Base-by-base conservation (phyloP, 257 asterid species). In the Ilex aquifolium region DNA sequence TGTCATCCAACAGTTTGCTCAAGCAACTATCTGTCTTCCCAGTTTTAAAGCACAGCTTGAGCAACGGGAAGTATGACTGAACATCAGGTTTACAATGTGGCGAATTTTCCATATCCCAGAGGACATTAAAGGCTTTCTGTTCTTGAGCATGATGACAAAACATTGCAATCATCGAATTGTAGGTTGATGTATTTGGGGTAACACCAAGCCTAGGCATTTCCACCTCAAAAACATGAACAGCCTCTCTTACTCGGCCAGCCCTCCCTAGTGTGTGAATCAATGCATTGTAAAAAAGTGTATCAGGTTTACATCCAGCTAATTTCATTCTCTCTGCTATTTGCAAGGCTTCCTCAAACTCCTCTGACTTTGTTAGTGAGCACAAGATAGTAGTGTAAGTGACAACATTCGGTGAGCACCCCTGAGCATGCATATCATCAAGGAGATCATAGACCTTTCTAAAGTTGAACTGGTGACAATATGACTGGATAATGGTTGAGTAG, bases 91-190 rank as follows among this genome's bases (percentile, higher is more conserved):
- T 81, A 82, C 95, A 85, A 56, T 58, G 46, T 1, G 83, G 76
- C 17, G 95, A 83, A 64, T 32, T 79, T 69, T 89, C 95, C 60
- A 85, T 65, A 21, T 77, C 79, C 76, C 62, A 31, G 56, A 87
- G 82, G 64, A 72, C 74, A 63, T 83, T 72, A 53, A 73, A 13
- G 1, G 96, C 97, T 57, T 60, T 62, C 52, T 69, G 71, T 69
- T 72, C 95, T 68, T 79, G 82, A 52, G 50, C 69, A 56, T 72
- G 83, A 71, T 79, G 83, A 68, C 96, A 90, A 65, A 87, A 81
- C 92, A 87, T 81, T 7, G 97, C 83, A 59, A 90, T 85, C 87
- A 90, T 77, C 10, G 97, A 72, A 72, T 90, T 90, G 80, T 75
- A 87, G 30, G 91, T 90, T 14, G 97, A 83, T 3, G 89, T 83